phyloP scores from a whole-genome alignment of 2,329 filamentous ascomycete species.

The Aspergillus floridensis region DNA sequence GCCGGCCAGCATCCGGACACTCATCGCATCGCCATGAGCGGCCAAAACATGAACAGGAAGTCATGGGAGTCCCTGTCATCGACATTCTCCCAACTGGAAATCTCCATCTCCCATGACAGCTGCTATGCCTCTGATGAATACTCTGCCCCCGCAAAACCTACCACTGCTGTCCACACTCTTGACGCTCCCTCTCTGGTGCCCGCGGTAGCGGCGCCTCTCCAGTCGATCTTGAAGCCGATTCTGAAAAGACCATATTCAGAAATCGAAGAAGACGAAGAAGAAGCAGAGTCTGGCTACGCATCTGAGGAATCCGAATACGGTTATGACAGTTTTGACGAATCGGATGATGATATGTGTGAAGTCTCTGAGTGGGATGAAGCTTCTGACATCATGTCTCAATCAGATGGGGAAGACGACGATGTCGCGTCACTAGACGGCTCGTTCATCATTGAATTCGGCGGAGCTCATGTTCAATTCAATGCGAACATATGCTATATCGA shows the following conservation, averaged over 20 bases:
- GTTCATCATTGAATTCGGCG: constrained; percentile 37
- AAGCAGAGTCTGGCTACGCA: constrained; percentile 40
- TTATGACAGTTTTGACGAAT: constrained; percentile 21
- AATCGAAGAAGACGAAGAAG: constrained; percentile 27
- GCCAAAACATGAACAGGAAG: constrained; percentile 24
- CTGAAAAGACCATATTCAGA: constrained; percentile 32
- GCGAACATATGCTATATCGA: constrained; percentile 37
- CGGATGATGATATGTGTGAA: constrained; percentile 29
- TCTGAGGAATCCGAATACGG: constrained; percentile 31
- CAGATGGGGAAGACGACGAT: constrained; percentile 28
- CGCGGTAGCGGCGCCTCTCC: constrained; percentile 21
- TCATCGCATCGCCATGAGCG: constrained; percentile 25
- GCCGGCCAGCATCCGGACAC: not conserved
- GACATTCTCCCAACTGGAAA: constrained; percentile 35
- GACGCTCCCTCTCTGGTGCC: constrained; percentile 23
- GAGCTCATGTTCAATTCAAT: constrained; percentile 35
- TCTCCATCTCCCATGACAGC: constrained; percentile 40
- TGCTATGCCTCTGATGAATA: constrained; percentile 41
- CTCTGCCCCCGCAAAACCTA: constrained; percentile 32
- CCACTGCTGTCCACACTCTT: constrained; percentile 23
- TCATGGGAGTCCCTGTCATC: constrained; percentile 41
- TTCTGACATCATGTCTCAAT: constrained; percentile 27
- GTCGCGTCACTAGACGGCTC: constrained; percentile 36
- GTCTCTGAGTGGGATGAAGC: constrained; percentile 32
- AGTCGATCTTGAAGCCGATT: constrained; percentile 33